Evolutionary conservation across 1,284 basidiomycete genomes (phyloP).

Genomic region (Leccinum pachyderme): DNA sequence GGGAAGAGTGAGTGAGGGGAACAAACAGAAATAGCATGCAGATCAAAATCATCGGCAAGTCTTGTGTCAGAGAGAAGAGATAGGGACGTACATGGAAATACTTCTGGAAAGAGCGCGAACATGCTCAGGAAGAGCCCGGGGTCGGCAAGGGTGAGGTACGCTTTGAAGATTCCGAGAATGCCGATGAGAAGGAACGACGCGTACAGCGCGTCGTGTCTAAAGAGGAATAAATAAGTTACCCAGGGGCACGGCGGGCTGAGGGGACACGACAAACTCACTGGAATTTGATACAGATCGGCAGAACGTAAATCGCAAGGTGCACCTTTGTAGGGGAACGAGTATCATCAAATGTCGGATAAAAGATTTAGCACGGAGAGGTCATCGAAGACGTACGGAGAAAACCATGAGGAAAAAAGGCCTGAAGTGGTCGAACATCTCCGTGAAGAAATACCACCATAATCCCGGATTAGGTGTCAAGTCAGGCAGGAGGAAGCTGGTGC

Average conservation of each 20-base stretch:
- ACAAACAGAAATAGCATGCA: not conserved
- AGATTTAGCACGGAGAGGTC: not conserved
- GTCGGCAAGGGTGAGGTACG: constrained; percentile 90
- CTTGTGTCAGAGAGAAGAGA: not conserved
- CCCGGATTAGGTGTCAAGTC: constrained; percentile 94
- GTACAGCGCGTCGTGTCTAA: constrained; percentile 82
- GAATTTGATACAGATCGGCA: constrained; percentile 87
- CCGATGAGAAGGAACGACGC: constrained; percentile 78
- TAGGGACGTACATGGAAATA: constrained; percentile 67
- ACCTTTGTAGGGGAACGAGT: constrained; percentile 46
- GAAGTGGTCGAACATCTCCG: constrained; percentile 99
- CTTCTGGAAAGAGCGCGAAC: constrained; percentile 81
- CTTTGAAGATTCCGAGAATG: constrained; percentile 83
- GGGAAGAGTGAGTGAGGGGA: too few relatives aligned
- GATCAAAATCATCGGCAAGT: not conserved
- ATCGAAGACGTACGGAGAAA: constrained; percentile 72
- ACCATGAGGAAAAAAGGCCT: constrained; percentile 92
- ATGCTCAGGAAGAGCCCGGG: constrained; percentile 84
- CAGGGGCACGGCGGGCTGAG: not conserved
- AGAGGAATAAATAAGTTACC: not conserved
- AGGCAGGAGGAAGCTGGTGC: constrained; percentile 62
- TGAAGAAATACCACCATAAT: constrained; percentile 99
- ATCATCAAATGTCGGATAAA: not conserved
- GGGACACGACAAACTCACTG: constrained; percentile 45
- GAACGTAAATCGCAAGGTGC: constrained; percentile 82